Conservation (phyloP, 768 basidiomycete species). For the Cyathus striatus region DNA sequence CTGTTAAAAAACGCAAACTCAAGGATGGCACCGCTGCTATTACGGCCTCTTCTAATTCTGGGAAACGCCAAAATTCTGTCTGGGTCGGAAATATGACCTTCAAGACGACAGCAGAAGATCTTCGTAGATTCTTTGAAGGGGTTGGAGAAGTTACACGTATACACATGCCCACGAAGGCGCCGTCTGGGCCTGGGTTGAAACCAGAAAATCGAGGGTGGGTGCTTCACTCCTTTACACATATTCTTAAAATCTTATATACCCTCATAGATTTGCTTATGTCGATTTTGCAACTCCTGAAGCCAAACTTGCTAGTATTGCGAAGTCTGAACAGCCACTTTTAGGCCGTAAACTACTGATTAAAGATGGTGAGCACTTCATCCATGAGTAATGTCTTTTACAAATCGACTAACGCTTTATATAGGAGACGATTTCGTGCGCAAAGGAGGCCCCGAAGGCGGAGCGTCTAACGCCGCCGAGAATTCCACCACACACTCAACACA, state of each 20-base stretch:
- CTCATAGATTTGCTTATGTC: conserved; percentile 86
- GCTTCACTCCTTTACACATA: conserved; percentile 9
- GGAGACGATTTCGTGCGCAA: conserved; percentile 73
- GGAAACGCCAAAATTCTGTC: conserved; percentile 76
- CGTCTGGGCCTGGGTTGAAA: conserved; percentile 38
- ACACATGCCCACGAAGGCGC: conserved; percentile 78
- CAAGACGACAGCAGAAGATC: conserved; percentile 75
- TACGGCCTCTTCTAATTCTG: conserved; percentile 18
- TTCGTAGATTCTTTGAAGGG: conserved; percentile 66
- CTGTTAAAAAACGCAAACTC: conserved; percentile 44
- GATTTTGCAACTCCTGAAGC: conserved; percentile 82
- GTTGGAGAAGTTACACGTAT: conserved; percentile 74
- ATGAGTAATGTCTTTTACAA: background rate
- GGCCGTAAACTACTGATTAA: conserved; percentile 92
- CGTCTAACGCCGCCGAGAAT: conserved; percentile 23
- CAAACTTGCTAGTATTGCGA: conserved; percentile 67
- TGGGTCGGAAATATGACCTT: conserved; percentile 96
- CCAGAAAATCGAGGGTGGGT: conserved; percentile 79
- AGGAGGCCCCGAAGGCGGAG: conserved; percentile 42
- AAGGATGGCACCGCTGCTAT: conserved; percentile 27
- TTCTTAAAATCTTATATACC: background rate
- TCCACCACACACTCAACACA: conserved; percentile 31
- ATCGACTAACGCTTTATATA: conserved; percentile 18
- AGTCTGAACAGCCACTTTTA: conserved; percentile 78
- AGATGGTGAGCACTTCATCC: conserved; percentile 54